These are phyloP conservation scores for Xylaria sp. DNA, from an alignment of 2,329 filamentous ascomycete genomes.

Conservation along the genomic window DNA sequence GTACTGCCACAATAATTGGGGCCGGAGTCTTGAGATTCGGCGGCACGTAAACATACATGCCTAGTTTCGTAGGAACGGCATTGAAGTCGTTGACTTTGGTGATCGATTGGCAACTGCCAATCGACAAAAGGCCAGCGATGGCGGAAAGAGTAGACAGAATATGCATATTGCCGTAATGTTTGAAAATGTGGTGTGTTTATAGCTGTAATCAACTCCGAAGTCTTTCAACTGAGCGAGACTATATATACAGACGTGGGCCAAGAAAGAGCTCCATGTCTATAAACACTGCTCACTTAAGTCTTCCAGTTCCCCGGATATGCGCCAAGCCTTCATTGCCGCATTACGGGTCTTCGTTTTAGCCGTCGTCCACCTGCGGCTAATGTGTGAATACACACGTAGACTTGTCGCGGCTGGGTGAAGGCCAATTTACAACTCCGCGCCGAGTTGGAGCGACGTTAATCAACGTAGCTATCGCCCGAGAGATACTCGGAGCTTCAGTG, in stretches of 20 bases:
- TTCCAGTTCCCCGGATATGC: conserved; percentile 32
- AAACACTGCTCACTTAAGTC: background rate
- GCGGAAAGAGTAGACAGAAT: conserved; percentile 37
- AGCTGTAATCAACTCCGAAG: background rate
- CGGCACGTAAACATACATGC: conserved; percentile 51
- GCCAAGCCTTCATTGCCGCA: conserved; percentile 34
- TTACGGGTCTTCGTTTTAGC: conserved; percentile 35
- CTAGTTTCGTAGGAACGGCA: conserved; percentile 48
- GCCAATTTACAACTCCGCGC: conserved; percentile 34
- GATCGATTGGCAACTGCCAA: conserved; percentile 46
- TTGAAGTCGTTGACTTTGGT: conserved; percentile 49
- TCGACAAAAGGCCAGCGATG: conserved; percentile 43
- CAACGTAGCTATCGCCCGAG: conserved; percentile 22
- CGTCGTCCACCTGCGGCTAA: conserved; percentile 35
- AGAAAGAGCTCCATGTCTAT: conserved; percentile 19
- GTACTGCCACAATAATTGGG: conserved; percentile 63
- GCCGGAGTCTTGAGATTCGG: conserved; percentile 48
- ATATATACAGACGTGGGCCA: conserved; percentile 16
- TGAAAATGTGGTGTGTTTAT: conserved; percentile 7
- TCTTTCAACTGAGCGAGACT: conserved; percentile 4
- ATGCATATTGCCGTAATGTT: conserved; percentile 32
- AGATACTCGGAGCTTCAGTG: conserved; percentile 26
- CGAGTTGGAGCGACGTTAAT: conserved; percentile 27
- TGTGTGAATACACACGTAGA: conserved; percentile 23
- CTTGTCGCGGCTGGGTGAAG: conserved; percentile 16